Base-by-base conservation (phyloP, 768 basidiomycete species). In the Boletellus ananiceps region DNA sequence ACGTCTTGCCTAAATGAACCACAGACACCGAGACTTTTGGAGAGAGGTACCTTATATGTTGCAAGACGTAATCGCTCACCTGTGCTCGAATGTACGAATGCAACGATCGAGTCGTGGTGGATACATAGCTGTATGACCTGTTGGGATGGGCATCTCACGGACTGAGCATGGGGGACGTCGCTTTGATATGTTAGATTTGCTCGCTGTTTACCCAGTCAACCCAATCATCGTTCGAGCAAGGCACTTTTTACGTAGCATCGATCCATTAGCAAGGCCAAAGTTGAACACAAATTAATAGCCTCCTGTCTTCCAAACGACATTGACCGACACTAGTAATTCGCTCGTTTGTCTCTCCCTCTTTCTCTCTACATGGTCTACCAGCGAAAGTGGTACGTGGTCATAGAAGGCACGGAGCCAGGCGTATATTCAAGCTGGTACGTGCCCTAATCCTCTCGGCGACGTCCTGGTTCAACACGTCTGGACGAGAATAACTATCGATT, bases 11-110 rank as follows among this genome's bases (percentile, higher is more conserved):
- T 50, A 7, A 58, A 42, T 41, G 36, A 13, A 7, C 14, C 25
- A 13, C 55, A 92, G 88, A 51, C 89, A 93, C 68, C 86, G 89
- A 42, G 88, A 91, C 62, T 93, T 93, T 67, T 92, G 89, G 89
- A 73, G 82, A 64, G 90, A 93, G 68, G 87, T 92, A 3, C 90
- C 90, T 4, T 90, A 88, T 57, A 86, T 93, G 81, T 65, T 90
- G 39, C 76, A 77, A 37, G 90, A 92, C 58, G 84, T 93, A 19
- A 63, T 85, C 44, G 79, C 83, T 18, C 88, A 91, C 68, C 68
- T 92, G 34, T 90, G 87, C 66, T 82, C 86, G 14, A 77, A 77
- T 38, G 78, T 87, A 35, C 82, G 84, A 43, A 82, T 84, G 56
- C 78, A 82, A 57, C 80, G 80, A 33, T 71, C 83, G 14, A 78